A percentile compares a stretch with the other conserved stretches of the same genome.
Conservation (phyloP, 345 rosid species). For the Salix purpurea region DNA sequence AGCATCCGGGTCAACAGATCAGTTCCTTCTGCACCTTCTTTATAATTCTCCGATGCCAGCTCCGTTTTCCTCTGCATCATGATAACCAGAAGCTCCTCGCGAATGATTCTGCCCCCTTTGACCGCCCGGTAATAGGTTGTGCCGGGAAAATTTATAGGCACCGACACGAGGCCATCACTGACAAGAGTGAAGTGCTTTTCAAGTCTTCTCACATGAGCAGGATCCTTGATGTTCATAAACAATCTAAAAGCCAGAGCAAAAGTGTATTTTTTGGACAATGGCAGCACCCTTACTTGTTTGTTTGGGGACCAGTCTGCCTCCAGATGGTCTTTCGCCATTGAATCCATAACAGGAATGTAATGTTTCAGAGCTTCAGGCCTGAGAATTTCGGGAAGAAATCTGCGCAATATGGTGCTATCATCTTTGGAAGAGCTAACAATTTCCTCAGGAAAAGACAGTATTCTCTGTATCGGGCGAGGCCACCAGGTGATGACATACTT, state of each 20-base stretch:
- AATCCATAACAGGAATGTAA: constrained; percentile 18
- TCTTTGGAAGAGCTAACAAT: not conserved
- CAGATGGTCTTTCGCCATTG: constrained; percentile 1
- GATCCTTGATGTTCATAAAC: constrained; percentile 9
- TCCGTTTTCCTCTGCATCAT: not conserved
- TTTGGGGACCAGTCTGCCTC: not conserved
- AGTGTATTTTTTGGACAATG: constrained; percentile 4
- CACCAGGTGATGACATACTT: constrained; percentile 9
- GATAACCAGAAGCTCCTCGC: not conserved
- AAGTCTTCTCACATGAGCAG: not conserved
- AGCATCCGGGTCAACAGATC: not conserved
- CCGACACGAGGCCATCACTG: not conserved
- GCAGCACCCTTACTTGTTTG: constrained; percentile 3
- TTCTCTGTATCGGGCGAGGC: not conserved
- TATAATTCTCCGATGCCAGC: not conserved
- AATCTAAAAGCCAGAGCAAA: constrained; percentile 11
- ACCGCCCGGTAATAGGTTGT: constrained; percentile 3
- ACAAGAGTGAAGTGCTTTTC: not conserved
- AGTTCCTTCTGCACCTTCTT: too few species aligned
- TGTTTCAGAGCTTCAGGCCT: constrained; percentile 5
- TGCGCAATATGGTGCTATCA: not conserved
- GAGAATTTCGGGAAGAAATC: not conserved
- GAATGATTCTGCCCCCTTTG: not conserved
- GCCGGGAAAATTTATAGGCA: constrained; percentile 17
- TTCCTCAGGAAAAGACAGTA: not conserved